Conservation (phyloP, 2,329 filamentous ascomycete genomes). For the Pseudogymnoascus sp. region DNA sequence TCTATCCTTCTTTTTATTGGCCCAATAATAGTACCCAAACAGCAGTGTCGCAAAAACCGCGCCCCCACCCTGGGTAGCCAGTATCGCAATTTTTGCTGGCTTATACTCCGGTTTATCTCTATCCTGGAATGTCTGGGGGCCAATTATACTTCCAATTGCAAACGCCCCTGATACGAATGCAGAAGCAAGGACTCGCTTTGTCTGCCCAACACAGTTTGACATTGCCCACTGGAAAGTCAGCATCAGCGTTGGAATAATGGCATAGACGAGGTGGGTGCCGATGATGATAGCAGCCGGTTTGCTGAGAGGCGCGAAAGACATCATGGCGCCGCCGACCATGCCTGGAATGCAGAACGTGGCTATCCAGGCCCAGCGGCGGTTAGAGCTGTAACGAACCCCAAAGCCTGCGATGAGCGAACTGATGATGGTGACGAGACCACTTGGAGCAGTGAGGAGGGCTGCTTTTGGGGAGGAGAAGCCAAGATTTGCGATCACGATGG, state of each 20-base stretch:
- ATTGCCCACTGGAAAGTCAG: conserved; percentile 31
- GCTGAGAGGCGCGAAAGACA: conserved; percentile 33
- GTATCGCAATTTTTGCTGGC: conserved; percentile 48
- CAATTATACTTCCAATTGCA: conserved; percentile 50
- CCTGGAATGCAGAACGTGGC: conserved; percentile 40
- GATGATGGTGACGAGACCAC: conserved; percentile 38
- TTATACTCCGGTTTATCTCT: conserved; percentile 46
- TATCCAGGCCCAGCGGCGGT: conserved; percentile 39
- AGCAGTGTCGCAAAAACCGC: conserved; percentile 24
- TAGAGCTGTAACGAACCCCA: conserved; percentile 33
- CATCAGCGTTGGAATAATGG: conserved; percentile 38
- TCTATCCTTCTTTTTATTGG: conserved; percentile 26
- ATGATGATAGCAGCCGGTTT: conserved; percentile 39
- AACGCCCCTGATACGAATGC: conserved; percentile 44
- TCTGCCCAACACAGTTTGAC: conserved; percentile 36
- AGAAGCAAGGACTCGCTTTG: conserved; percentile 45
- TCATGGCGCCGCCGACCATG: conserved; percentile 40
- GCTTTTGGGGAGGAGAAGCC: conserved; percentile 39
- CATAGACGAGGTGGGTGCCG: conserved; percentile 41
- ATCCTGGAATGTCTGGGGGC: conserved; percentile 47
- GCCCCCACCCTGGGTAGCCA: conserved; percentile 30
- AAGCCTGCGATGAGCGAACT: conserved; percentile 36
- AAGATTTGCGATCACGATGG: conserved; percentile 27
- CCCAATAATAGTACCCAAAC: conserved; percentile 22
- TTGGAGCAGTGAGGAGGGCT: conserved; percentile 40